Evolutionary conservation across 495 filamentous ascomycete species (phyloP).

Genomic region (Hyaloscypha bicolor): DNA sequence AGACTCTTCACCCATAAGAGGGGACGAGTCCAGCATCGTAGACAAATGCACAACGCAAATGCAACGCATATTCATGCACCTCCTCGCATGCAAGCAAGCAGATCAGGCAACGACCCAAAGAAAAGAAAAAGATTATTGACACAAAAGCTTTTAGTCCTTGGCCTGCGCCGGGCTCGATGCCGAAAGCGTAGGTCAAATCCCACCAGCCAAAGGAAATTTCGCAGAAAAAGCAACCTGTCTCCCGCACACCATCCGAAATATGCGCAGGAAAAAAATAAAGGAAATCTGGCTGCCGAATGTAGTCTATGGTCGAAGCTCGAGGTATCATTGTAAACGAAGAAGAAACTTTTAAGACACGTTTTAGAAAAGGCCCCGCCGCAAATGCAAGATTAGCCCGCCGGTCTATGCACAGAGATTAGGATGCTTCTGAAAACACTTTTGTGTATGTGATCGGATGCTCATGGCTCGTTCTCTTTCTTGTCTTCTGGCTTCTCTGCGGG

Average conservation of each 20-base stretch:
- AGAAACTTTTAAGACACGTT: constrained; percentile 46
- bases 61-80: constrained; percentile 26
- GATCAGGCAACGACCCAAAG: constrained; percentile 12
- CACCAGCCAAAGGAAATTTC: constrained; percentile 32
- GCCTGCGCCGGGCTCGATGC: constrained; percentile 19
- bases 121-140: constrained; percentile 29
- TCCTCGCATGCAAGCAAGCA: constrained; percentile 19
- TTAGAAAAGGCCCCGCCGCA: constrained; percentile 42
- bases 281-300: constrained; percentile 32
- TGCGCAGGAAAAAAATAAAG: constrained; percentile 31
- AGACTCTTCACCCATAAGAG: background rate
- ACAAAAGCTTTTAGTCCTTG: constrained; percentile 33
- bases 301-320: constrained; percentile 37
- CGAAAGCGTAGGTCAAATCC: constrained; percentile 26
- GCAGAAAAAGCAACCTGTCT: constrained; percentile 31
- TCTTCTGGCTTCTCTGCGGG: constrained; percentile 45
- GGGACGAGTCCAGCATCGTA: constrained; percentile 12
- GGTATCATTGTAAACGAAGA: constrained; percentile 46
- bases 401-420: constrained; percentile 37
- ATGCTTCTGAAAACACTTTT: constrained; percentile 33
- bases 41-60: constrained; percentile 20
- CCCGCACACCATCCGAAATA: constrained; percentile 33
- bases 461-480: constrained; percentile 47
- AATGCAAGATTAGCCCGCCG: constrained; percentile 46
- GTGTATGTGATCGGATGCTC: constrained; percentile 31